These are phyloP conservation scores for Magnaporthiopsis poae DNA, from an alignment of 2,329 filamentous ascomycete species.

Conservation along the genomic window DNA sequence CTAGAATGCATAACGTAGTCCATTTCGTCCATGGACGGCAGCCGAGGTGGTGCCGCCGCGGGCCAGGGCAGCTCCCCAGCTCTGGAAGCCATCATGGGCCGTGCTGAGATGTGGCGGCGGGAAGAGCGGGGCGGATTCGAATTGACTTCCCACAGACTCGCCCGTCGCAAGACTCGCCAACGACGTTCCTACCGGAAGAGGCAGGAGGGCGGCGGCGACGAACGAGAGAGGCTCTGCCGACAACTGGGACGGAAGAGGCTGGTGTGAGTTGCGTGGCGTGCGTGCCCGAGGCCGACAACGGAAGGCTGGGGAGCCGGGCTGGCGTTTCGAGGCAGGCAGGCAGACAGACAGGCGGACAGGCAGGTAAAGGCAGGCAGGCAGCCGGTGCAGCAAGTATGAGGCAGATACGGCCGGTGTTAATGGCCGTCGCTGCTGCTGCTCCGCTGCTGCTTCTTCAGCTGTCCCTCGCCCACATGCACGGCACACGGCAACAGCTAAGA, in stretches of 20 bases:
- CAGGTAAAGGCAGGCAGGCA: not conserved
- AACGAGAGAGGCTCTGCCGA: not conserved
- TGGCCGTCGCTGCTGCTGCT: not conserved
- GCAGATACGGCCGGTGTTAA: not conserved
- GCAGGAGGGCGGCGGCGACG: too few relatives aligned
- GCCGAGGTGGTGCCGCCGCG: constrained; percentile 2
- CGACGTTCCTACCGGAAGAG: not conserved
- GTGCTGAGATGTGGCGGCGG: not conserved
- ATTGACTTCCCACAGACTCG: not conserved
- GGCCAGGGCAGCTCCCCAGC: constrained; percentile 1
- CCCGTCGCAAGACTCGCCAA: not conserved
- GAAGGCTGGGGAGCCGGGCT: not conserved
- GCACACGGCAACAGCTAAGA: not conserved
- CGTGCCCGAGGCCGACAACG: not conserved
- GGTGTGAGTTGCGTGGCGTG: not conserved
- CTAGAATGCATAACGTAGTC: constrained; percentile 22
- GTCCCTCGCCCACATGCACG: not conserved
- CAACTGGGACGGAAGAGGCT: too few relatives aligned
- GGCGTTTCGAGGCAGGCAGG: not conserved
- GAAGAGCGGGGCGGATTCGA: not conserved
- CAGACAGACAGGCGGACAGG: not conserved
- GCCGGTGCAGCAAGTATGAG: not conserved
- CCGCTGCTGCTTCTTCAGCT: not conserved
- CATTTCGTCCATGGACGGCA: constrained; percentile 22
- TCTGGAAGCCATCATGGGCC: not conserved